Percentiles rank a stretch among this genome's conserved stretches.
Conservation (phyloP, 495 filamentous ascomycete genomes). For the Aspergillus sclerotioniger region DNA sequence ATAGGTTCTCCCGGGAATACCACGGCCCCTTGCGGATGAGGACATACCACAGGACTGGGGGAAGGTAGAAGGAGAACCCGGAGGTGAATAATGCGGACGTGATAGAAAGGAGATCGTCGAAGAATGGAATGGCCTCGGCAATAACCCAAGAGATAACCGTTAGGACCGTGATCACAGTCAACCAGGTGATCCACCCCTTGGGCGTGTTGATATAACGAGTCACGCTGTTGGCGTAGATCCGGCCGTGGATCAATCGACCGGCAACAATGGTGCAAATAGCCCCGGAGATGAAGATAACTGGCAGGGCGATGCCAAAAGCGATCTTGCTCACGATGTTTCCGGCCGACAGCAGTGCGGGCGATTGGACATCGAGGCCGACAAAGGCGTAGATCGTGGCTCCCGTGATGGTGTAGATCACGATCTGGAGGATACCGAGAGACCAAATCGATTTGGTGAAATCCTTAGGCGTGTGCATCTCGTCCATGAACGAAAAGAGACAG, state of each 20-base stretch:
- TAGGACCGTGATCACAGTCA: slow-evolving; percentile 49
- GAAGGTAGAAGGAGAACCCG: slow-evolving; percentile 65
- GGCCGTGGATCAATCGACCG: slow-evolving; percentile 58
- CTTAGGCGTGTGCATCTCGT: slow-evolving; percentile 67
- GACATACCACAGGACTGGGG: slow-evolving; percentile 63
- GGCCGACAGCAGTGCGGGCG: slow-evolving; percentile 65
- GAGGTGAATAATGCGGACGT: slow-evolving; percentile 62
- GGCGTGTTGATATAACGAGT: slow-evolving; percentile 57
- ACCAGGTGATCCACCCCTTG: slow-evolving; percentile 58
- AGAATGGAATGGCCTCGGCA: slow-evolving; percentile 66
- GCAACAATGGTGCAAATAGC: slow-evolving; percentile 60
- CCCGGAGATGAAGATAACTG: slow-evolving; percentile 67
- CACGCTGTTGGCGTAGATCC: slow-evolving; percentile 52
- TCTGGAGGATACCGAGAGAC: slow-evolving; percentile 56
- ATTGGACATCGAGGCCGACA: slow-evolving; percentile 59
- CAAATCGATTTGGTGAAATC: slow-evolving; percentile 63
- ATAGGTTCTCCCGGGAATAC: slow-evolving; percentile 32
- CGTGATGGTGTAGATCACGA: slow-evolving; percentile 64
- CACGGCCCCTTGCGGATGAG: slow-evolving; percentile 44
- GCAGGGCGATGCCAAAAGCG: slow-evolving; percentile 71
- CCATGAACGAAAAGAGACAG: slow-evolving; percentile 69
- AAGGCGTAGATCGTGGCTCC: slow-evolving; percentile 66
- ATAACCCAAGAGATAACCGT: slow-evolving; percentile 63
- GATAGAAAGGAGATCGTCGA: slow-evolving; percentile 60
- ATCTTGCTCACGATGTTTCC: slow-evolving; percentile 58